Evolutionary conservation across 2,329 filamentous ascomycete species (phyloP), one percentile per base, ranked within the genome.

Genomic region (Eutypa lata): DNA sequence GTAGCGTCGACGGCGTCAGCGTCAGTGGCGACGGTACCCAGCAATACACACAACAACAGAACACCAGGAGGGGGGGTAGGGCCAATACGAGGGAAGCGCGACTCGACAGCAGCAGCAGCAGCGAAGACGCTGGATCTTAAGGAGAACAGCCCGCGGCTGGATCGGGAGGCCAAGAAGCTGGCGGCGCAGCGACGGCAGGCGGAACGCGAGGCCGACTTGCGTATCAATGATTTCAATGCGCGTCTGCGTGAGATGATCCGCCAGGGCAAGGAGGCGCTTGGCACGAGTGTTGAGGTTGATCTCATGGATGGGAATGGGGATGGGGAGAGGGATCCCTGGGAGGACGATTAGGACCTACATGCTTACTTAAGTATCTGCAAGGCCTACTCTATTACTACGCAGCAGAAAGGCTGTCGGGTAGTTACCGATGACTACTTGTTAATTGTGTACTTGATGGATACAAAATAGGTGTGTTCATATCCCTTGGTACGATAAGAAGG

Each of bases 231-330:
- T 24, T 85, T 97, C 71, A 95, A 94, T 66, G 79, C 83, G 47
- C 84, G 89, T 61, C 75, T 97, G 47, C 83, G 89, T 65, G 88
- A 87, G 33, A 91, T 99, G 88, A 95, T 99, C 51, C 80, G 86
- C 2, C 88, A 97, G 70, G 94, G 92, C 1, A 88, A 88, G 61
- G 88, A 94, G 69, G 94, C 94, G 2, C 73, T 99, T 18, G 92
- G 87, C 2, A 89, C 88, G 19, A 88, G 76, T 40, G 76, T 90
- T 48, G 85, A 89, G 65, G 78, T 91, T 43, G 79, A 83, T 38
- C 72, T 73, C 24, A 68, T 68, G 2, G 65, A 64, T 3, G 55
- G 28, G 5, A 53, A 48, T 5, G 37, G 49, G 18, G 44, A 43
- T 50, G 50, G 28, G 5, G 51, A 47, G 18, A 65, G 61, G 18